phyloP scores from a whole-genome alignment of 345 rosid genomes.

The Eucalyptus erythrocorys region DNA sequence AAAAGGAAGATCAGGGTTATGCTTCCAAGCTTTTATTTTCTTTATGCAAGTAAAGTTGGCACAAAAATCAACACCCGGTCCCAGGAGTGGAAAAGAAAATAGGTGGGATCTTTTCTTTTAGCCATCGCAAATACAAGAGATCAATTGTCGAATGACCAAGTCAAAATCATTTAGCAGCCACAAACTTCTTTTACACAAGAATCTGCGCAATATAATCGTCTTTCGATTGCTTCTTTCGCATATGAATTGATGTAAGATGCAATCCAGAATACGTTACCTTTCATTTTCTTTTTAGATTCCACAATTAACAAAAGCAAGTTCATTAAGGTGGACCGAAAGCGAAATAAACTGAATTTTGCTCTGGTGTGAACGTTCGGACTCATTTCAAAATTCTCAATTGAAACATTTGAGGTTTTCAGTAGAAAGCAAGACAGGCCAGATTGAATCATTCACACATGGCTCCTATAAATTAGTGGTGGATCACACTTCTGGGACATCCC shows the following conservation, averaged over 20 bases:
- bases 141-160: not conserved
- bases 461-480: not conserved
- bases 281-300: not conserved
- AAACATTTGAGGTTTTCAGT: not conserved
- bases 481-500: not conserved
- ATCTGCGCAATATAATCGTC: not conserved
- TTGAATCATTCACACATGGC: not conserved
- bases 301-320: not conserved
- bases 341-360: not conserved
- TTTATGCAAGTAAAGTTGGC: not conserved
- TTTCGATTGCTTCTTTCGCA: not conserved
- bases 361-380: not conserved
- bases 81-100: not conserved
- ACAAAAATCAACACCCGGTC: not conserved
- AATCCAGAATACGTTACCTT: not conserved
- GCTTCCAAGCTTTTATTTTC: not conserved
- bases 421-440: not conserved
- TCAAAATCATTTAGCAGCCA: not conserved
- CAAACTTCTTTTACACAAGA: not conserved
- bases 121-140: not conserved
- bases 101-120: not conserved
- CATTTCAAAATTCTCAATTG: not conserved
- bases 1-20: not conserved
- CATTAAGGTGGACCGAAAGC: not conserved
- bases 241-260: not conserved